A percentile compares a stretch with the other conserved stretches of the same genome.
Evolutionary conservation across 768 basidiomycete genomes (phyloP).

Genomic region (Psilocybe sp.): DNA sequence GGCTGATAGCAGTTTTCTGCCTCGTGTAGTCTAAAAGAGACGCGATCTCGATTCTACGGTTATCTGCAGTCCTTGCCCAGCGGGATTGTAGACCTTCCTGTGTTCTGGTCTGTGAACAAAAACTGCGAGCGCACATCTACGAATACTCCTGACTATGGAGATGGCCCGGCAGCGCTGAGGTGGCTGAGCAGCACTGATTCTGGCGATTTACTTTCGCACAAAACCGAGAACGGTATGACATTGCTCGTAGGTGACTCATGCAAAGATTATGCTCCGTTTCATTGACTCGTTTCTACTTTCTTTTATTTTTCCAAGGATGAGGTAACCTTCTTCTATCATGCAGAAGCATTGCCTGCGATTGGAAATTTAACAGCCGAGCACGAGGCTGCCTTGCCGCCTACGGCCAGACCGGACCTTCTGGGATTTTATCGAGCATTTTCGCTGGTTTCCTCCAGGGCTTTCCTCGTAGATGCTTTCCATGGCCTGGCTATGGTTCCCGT

Average conservation of each 20-base stretch:
- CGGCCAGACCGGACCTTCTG: slow-evolving; percentile 11
- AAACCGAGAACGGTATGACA: slow-evolving; percentile 14
- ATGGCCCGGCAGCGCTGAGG: slow-evolving; percentile 27
- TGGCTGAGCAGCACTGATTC: slow-evolving; percentile 47
- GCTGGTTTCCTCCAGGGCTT: slow-evolving; percentile 79
- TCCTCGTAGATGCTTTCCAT: slow-evolving; percentile 80
- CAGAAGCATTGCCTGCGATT: slow-evolving; percentile 31
- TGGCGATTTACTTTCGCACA: slow-evolving; percentile 19
- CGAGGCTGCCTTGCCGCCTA: no score
- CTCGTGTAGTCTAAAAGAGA: slow-evolving; percentile 42
- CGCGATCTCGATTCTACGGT: slow-evolving; percentile 55
- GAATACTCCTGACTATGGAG: slow-evolving; percentile 14
- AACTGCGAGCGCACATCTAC: background rate
- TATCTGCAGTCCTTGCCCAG: slow-evolving; percentile 67
- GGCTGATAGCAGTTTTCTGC: slow-evolving; percentile 6
- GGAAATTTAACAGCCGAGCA: no score
- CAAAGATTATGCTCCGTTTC: background rate
- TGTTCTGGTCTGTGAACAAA: slow-evolving; percentile 47
- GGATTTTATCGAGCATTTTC: slow-evolving; percentile 53
- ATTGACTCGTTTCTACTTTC: background rate
- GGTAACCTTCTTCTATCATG: slow-evolving; percentile 32
- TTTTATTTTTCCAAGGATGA: slow-evolving; percentile 21
- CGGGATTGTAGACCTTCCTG: slow-evolving; percentile 49
- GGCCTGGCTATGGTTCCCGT: slow-evolving; percentile 82
- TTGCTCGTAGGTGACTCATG: slow-evolving; percentile 19